Conservation (phyloP, 176 grass and related monocot species). For the Avena atlantica region DNA sequence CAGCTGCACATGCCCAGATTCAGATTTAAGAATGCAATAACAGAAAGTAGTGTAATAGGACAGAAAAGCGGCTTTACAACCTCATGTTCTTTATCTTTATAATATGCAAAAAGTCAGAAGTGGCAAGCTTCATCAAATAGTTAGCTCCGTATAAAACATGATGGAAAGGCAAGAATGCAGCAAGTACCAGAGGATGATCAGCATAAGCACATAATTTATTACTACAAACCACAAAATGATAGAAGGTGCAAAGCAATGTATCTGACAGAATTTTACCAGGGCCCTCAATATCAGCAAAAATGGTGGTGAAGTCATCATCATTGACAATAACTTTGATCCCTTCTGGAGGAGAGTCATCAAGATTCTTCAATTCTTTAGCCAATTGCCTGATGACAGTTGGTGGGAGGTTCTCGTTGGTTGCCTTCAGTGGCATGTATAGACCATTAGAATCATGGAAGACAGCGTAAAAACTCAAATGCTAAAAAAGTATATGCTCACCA, state of each 20-base stretch:
- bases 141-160: neutral
- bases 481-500: slow-evolving; percentile 40
- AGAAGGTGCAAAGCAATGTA: neutral
- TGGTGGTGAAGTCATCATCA: slow-evolving; percentile 85
- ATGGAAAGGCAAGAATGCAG: neutral
- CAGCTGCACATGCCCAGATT: slow-evolving; percentile 50
- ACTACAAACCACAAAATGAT: slow-evolving; percentile 14
- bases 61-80: neutral
- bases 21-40: slow-evolving; percentile 19
- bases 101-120: neutral
- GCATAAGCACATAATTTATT: slow-evolving; percentile 9
- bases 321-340: slow-evolving; percentile 86
- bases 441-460: slow-evolving; percentile 32
- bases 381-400: slow-evolving; percentile 94
- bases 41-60: slow-evolving; percentile 1
- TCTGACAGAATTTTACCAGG: slow-evolving; percentile 62
- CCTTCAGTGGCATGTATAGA: slow-evolving; percentile 53
- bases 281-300: slow-evolving; percentile 85
- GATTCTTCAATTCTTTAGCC: slow-evolving; percentile 88
- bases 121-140: neutral
- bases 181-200: slow-evolving; percentile 5
- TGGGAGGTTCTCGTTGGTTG: slow-evolving; percentile 90
- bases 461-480: neutral
- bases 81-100: neutral
- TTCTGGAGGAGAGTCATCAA: slow-evolving; percentile 92